phyloP scores from a whole-genome alignment of 495 filamentous ascomycete genomes.

The Penicillium roqueforti region DNA sequence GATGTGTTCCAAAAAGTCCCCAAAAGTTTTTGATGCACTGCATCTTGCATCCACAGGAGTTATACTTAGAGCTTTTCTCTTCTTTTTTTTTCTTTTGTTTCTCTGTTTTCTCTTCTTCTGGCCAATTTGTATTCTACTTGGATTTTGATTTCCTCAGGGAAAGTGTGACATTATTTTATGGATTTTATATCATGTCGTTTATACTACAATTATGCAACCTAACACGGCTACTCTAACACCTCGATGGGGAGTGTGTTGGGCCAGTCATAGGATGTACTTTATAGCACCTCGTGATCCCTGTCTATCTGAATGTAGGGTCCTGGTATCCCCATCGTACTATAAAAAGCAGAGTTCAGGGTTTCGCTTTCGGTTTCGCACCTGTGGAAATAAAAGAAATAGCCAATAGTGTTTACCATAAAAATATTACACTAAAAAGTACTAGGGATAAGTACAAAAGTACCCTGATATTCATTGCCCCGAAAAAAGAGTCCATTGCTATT shows the following conservation, averaged over 20 bases:
- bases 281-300: background rate
- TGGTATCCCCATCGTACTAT: too few relatives aligned
- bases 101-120: background rate
- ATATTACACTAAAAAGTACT: too few relatives aligned
- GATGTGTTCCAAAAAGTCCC: constrained; percentile 15
- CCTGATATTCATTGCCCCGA: background rate
- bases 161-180: background rate
- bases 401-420: too few relatives aligned
- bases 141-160: background rate
- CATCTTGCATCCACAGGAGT: constrained; percentile 21
- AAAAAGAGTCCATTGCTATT: background rate
- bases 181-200: background rate
- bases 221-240: too few relatives aligned
- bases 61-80: constrained; percentile 11
- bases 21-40: constrained; percentile 14
- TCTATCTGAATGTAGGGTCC: too few relatives aligned
- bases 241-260: background rate
- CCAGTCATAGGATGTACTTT: background rate
- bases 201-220: background rate
- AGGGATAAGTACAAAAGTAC: background rate
- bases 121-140: background rate
- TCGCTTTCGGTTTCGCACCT: too few relatives aligned
- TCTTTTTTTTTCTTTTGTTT: background rate
- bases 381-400: too few relatives aligned
- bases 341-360: background rate